A percentile compares a stretch with the other conserved stretches of the same genome.
These are phyloP conservation scores for Aspergillus neoniger DNA, from an alignment of 2,329 filamentous ascomycete genomes.

Conservation along the genomic window DNA sequence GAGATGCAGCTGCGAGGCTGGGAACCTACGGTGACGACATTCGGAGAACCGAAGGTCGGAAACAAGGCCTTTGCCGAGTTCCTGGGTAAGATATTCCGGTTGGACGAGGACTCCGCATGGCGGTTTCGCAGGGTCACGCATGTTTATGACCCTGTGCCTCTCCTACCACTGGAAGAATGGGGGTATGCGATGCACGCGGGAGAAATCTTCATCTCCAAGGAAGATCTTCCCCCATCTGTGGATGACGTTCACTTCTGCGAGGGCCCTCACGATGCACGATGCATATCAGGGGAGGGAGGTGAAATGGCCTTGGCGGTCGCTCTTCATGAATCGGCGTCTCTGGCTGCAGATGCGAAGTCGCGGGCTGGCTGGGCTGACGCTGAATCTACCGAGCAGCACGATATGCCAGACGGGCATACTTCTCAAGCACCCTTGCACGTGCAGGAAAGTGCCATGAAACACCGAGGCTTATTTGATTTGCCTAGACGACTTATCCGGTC, in stretches of 20 bases:
- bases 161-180: constrained; percentile 85
- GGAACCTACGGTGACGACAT: constrained; percentile 79
- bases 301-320: constrained; percentile 13
- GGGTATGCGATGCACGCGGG: constrained; percentile 82
- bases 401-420: constrained; percentile 3
- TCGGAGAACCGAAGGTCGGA: constrained; percentile 76
- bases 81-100: constrained; percentile 56
- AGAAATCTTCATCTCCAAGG: constrained; percentile 81
- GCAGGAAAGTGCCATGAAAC: background rate
- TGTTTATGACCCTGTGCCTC: constrained; percentile 79
- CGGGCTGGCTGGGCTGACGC: background rate
- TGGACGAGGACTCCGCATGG: constrained; percentile 22
- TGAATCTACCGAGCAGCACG: background rate
- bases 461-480: constrained; percentile 10
- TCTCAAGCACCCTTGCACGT: background rate
- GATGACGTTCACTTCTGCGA: constrained; percentile 70
- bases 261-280: constrained; percentile 70
- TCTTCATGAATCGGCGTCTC: constrained; percentile 6
- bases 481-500: constrained; percentile 37
- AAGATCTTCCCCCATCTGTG: constrained; percentile 66
- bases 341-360: background rate
- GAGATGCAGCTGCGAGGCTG: constrained; percentile 79
- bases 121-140: constrained; percentile 81
- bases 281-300: constrained; percentile 65
- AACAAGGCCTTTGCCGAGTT: constrained; percentile 57